Percentiles rank a stretch among this genome's conserved stretches.
These are phyloP conservation scores for Vicia villosa DNA, from an alignment of 306 rosid genomes.

Conservation along the genomic window DNA sequence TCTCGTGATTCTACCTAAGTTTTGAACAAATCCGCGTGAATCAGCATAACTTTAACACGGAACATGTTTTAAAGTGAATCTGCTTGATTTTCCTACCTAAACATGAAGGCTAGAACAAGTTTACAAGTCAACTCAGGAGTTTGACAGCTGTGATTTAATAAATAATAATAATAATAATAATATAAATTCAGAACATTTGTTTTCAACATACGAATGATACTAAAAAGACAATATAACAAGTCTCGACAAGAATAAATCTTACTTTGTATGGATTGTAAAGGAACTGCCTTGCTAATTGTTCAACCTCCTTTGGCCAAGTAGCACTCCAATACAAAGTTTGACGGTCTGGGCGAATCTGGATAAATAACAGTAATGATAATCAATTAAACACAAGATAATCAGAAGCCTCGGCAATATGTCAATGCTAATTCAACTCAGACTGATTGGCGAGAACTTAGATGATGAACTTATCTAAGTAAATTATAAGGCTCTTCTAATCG, in stretches of 20 bases:
- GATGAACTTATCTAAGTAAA: slow-evolving; percentile 11
- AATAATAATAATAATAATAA: background rate
- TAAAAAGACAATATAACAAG: slow-evolving; percentile 3
- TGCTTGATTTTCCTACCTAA: background rate
- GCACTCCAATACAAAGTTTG: slow-evolving; percentile 99
- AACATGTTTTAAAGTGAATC: background rate
- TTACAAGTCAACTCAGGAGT: background rate
- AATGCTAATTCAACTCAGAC: background rate
- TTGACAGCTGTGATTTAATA: background rate
- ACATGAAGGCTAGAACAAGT: background rate
- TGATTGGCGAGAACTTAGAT: slow-evolving; percentile 1
- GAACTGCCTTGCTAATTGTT: slow-evolving; percentile 80
- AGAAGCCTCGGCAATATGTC: slow-evolving; percentile 11
- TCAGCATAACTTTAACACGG: background rate
- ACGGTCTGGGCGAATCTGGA: slow-evolving; percentile 89
- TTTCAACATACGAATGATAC: slow-evolving; percentile 22
- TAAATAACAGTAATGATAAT: background rate
- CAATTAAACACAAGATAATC: slow-evolving; percentile 10
- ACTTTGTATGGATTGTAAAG: slow-evolving; percentile 96
- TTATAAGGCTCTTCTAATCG: background rate
- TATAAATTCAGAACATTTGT: slow-evolving; percentile 18
- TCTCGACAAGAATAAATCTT: slow-evolving; percentile 33
- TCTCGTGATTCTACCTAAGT: background rate
- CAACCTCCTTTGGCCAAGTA: slow-evolving; percentile 99
- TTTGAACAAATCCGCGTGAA: background rate